Percentiles rank a stretch among this genome's conserved stretches.
These are phyloP conservation scores for Ramaria rubella DNA, from an alignment of 768 basidiomycete genomes.

Conservation along the genomic window DNA sequence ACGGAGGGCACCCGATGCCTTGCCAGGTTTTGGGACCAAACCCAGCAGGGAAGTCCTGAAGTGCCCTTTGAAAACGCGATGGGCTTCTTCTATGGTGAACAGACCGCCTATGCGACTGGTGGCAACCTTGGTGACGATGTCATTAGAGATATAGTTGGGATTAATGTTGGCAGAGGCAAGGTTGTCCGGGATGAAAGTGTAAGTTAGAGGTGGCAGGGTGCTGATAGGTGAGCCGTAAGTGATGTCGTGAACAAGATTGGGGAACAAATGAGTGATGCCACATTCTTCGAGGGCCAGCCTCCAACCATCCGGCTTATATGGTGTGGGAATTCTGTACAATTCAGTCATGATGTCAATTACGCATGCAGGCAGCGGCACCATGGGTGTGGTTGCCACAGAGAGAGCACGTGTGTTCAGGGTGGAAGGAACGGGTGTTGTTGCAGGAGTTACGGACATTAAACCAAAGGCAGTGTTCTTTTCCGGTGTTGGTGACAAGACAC, in stretches of 20 bases:
- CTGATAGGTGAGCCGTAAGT: background rate
- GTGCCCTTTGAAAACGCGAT: too few species aligned
- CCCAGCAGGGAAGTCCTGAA: too few species aligned
- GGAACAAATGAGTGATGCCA: background rate
- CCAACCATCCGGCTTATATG: background rate
- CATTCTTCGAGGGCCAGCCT: background rate
- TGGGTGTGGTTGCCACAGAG: background rate
- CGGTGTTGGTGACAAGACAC: background rate
- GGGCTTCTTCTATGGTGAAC: slow-evolving; percentile 2
- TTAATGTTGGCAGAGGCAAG: slow-evolving; percentile 17
- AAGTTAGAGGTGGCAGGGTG: slow-evolving; percentile 5
- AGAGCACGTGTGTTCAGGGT: background rate
- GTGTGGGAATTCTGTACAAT: background rate
- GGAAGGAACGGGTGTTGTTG: background rate
- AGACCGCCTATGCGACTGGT: slow-evolving; percentile 10
- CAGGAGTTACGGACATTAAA: background rate
- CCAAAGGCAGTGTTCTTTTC: background rate
- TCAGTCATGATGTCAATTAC: background rate
- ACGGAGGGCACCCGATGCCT: too few species aligned
- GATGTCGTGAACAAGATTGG: background rate
- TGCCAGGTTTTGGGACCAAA: too few species aligned
- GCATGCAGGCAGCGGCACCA: background rate
- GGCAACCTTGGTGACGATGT: slow-evolving; percentile 6
- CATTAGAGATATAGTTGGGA: slow-evolving; percentile 9
- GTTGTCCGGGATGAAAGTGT: slow-evolving; percentile 15